These are phyloP conservation scores for Penicillium hordei DNA, from an alignment of 2,329 filamentous ascomycete species.

Conservation along the genomic window DNA sequence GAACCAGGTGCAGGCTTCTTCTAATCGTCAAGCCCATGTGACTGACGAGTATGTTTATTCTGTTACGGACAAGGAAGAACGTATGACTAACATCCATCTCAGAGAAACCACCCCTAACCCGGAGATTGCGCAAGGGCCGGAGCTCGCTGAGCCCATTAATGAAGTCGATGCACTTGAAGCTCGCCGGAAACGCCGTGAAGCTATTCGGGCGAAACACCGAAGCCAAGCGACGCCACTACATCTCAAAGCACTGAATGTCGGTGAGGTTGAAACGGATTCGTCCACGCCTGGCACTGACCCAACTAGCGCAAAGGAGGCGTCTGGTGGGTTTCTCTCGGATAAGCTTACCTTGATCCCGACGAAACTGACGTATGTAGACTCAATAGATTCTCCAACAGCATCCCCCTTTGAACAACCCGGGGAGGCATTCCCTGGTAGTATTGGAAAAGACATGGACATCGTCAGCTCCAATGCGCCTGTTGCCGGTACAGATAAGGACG, in stretches of 20 bases:
- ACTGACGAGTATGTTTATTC: constrained; percentile 46
- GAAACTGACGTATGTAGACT: constrained; percentile 8
- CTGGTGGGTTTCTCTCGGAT: constrained; percentile 36
- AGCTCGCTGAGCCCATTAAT: constrained; percentile 64
- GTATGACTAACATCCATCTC: constrained; percentile 14
- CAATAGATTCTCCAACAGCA: constrained; percentile 37
- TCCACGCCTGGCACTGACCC: constrained; percentile 54
- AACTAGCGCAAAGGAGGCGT: constrained; percentile 36
- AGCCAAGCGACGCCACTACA: constrained; percentile 68
- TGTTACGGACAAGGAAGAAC: not conserved
- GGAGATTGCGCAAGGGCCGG: constrained; percentile 28
- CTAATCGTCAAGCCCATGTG: constrained; percentile 32
- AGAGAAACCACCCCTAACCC: constrained; percentile 21
- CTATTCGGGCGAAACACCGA: constrained; percentile 79
- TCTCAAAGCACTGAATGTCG: constrained; percentile 69
- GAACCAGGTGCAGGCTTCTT: constrained; percentile 57
- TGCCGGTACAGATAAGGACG: constrained; percentile 59
- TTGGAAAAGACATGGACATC: constrained; percentile 66
- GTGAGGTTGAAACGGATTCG: constrained; percentile 55
- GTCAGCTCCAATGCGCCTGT: constrained; percentile 54
- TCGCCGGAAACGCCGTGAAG: constrained; percentile 78
- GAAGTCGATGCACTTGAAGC: constrained; percentile 82
- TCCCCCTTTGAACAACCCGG: constrained; percentile 49
- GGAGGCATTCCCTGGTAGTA: constrained; percentile 58
- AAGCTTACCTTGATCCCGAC: constrained; percentile 4